Evolutionary conservation across 2,329 filamentous ascomycete genomes (phyloP).

Genomic region (Paecilomyces fulvus): DNA sequence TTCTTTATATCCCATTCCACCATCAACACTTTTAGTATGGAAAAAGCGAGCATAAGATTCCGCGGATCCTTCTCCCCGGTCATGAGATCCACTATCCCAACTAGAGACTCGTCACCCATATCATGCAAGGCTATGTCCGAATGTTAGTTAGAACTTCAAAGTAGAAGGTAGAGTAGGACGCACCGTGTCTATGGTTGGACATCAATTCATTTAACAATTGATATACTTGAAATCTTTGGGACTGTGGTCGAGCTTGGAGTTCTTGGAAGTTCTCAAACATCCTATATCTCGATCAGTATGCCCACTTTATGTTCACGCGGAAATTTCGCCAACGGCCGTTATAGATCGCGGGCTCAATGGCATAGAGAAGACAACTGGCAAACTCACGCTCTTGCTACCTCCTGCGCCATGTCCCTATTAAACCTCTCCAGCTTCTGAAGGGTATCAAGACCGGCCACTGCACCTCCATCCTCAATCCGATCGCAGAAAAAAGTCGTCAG

Average conservation of each 20-base stretch:
- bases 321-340: background rate
- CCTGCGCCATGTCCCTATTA: conserved; percentile 47
- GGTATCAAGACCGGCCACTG: conserved; percentile 50
- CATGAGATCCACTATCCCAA: conserved; percentile 56
- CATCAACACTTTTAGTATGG: conserved; percentile 57
- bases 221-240: conserved; percentile 57
- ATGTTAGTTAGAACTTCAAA: conserved; percentile 8
- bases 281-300: conserved; percentile 22
- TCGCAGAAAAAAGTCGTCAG: conserved; percentile 58
- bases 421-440: conserved; percentile 54
- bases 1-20: conserved; percentile 57
- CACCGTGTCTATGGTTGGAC: conserved; percentile 51
- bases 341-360: conserved; percentile 3
- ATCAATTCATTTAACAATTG: conserved; percentile 54
- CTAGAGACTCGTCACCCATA: conserved; percentile 52
- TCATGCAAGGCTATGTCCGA: conserved; percentile 39
- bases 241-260: conserved; percentile 53
- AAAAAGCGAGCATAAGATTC: conserved; percentile 63
- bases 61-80: conserved; percentile 61
- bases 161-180: conserved; percentile 1
- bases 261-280: conserved; percentile 47
- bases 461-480: conserved; percentile 55
- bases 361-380: conserved; percentile 3
- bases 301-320: conserved; percentile 5
- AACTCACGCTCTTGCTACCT: conserved; percentile 45